Percentiles rank a stretch among this genome's conserved stretches.
phyloP scores from a whole-genome alignment of 768 basidiomycete species.

The Suillus decipiens region DNA sequence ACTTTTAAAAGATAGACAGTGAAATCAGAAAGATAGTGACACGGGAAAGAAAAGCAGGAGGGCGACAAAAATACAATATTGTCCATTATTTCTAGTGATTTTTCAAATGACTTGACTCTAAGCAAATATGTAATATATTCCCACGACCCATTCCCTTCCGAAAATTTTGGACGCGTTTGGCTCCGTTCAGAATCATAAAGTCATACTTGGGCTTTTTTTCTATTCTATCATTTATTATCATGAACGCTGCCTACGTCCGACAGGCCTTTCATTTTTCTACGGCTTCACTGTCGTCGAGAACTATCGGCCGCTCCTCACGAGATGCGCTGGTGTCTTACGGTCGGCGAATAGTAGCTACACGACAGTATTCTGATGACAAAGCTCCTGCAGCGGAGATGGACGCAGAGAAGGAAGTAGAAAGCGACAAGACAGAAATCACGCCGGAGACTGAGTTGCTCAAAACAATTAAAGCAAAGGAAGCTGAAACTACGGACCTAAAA shows the following conservation, averaged over 20 bases:
- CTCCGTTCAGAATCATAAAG: constrained; percentile 4
- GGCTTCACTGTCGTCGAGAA: constrained; percentile 53
- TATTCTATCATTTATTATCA: constrained; percentile 26
- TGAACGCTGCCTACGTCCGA: constrained; percentile 55
- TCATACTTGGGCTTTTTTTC: neutral
- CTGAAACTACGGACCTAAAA: constrained; percentile 80
- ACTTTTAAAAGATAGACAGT: constrained; percentile 6
- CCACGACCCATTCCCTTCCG: constrained; percentile 2
- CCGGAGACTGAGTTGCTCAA: constrained; percentile 38
- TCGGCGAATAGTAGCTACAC: constrained; percentile 31
- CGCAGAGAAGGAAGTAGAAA: constrained; percentile 27
- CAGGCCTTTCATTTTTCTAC: constrained; percentile 61
- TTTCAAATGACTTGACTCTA: neutral
- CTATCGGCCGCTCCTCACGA: constrained; percentile 41
- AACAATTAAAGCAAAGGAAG: constrained; percentile 81
- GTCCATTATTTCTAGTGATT: neutral
- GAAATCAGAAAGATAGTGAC: constrained; percentile 1
- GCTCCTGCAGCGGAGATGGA: constrained; percentile 33
- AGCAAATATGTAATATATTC: constrained; percentile 25
- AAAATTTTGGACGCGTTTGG: constrained; percentile 14
- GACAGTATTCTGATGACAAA: constrained; percentile 64
- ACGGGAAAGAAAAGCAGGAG: neutral
- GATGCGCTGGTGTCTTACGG: constrained; percentile 27
- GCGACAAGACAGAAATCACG: constrained; percentile 28
- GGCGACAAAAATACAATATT: neutral